Conservation (phyloP, 441 rosid genomes). For the Populus hybrid region DNA sequence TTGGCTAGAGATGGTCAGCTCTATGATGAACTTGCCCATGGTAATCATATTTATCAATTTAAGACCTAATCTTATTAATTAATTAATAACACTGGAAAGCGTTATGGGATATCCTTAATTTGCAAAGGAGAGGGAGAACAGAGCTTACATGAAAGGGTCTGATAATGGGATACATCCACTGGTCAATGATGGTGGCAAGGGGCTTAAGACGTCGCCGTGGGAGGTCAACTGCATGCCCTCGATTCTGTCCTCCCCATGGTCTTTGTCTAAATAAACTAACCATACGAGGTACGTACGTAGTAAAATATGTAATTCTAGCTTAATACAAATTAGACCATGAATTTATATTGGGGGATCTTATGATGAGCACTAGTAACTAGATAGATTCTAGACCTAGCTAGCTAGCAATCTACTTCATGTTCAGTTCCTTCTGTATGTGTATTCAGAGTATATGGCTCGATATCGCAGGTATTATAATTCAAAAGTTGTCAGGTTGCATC, state of each 20-base stretch:
- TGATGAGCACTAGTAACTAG: too few species aligned
- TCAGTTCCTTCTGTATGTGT: too few species aligned
- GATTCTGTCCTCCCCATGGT: constrained; percentile 26
- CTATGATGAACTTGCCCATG: constrained; percentile 30
- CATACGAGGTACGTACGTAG: background rate
- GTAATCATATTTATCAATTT: constrained; percentile 34
- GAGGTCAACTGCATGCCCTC: constrained; percentile 52
- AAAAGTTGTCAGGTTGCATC: too few species aligned
- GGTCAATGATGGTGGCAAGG: constrained; percentile 66
- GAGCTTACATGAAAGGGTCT: constrained; percentile 55
- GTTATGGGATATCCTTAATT: constrained; percentile 36
- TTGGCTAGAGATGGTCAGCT: constrained; percentile 62
- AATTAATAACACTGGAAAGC: constrained; percentile 29
- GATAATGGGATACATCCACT: constrained; percentile 61
- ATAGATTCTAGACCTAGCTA: too few species aligned
- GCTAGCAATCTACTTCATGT: too few species aligned
- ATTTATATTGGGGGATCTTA: too few species aligned
- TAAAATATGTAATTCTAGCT: too few species aligned
- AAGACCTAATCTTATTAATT: constrained; percentile 55
- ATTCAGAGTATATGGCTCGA: too few species aligned
- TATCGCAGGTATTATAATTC: too few species aligned
- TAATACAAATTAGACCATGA: too few species aligned
- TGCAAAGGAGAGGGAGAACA: constrained; percentile 42
- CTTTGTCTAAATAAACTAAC: constrained; percentile 19
- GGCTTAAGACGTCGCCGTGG: constrained; percentile 41